Percentiles rank a stretch among this genome's conserved stretches.
phyloP scores from a whole-genome alignment of 306 rosid genomes.

The Argentina anserina region DNA sequence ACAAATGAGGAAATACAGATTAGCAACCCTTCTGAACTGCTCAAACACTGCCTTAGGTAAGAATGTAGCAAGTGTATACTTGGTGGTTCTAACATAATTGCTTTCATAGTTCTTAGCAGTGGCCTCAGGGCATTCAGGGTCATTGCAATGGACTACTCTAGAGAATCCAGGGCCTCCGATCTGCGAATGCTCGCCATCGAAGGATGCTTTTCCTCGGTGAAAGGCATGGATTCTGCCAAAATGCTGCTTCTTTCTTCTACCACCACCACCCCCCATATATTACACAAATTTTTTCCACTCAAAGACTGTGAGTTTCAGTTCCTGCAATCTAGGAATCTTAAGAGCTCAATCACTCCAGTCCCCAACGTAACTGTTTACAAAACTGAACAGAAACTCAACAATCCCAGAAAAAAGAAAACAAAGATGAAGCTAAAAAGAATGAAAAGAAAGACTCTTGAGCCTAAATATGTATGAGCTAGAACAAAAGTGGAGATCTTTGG shows the following conservation, averaged over 20 bases:
- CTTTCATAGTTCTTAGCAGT: conserved; percentile 44
- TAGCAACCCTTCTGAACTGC: conserved; percentile 92
- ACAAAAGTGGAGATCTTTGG: neutral
- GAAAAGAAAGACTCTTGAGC: neutral
- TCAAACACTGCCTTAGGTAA: conserved; percentile 85
- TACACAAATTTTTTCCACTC: neutral
- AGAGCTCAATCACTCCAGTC: conserved; percentile 3
- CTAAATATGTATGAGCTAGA: neutral
- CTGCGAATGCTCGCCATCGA: conserved; percentile 63
- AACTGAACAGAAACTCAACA: conserved; percentile 5
- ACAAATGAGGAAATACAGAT: conserved; percentile 72
- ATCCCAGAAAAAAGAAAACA: neutral
- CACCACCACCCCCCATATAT: conserved; percentile 48
- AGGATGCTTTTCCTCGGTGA: conserved; percentile 61
- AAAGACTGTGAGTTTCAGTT: neutral
- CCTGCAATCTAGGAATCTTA: neutral
- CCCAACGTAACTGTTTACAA: neutral
- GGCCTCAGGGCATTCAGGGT: conserved; percentile 52
- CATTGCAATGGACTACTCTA: conserved; percentile 71
- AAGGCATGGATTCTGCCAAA: conserved; percentile 84
- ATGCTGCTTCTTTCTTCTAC: conserved; percentile 62
- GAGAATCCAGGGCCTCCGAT: conserved; percentile 98
- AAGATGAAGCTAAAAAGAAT: neutral
- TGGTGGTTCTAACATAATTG: conserved; percentile 81
- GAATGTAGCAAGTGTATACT: conserved; percentile 77